Conservation (phyloP, 257 asterid genomes). For the Plantago elongata region DNA sequence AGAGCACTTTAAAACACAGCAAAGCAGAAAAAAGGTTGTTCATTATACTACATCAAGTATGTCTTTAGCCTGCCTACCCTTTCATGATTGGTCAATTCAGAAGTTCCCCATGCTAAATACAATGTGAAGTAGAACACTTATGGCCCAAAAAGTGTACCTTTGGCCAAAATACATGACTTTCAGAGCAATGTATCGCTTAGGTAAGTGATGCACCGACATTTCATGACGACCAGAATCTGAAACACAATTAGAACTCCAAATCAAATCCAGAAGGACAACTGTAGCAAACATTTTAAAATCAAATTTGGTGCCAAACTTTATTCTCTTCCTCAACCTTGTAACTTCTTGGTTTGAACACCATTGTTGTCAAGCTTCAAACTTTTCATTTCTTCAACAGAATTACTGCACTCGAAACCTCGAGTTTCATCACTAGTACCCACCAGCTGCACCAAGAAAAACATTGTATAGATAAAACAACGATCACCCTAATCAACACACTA, state of each 20-base stretch:
- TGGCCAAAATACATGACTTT: slow-evolving; percentile 88
- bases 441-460: slow-evolving; percentile 32
- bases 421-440: slow-evolving; percentile 27
- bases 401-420: slow-evolving; percentile 19
- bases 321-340: slow-evolving; percentile 34
- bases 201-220: slow-evolving; percentile 36
- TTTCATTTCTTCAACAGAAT: slow-evolving; percentile 25
- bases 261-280: slow-evolving; percentile 1
- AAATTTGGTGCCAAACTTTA: neutral
- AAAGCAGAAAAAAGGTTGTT: neutral
- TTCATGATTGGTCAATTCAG: too few species aligned
- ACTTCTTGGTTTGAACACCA: slow-evolving; percentile 25
- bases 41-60: too few species aligned
- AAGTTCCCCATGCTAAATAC: neutral
- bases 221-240: slow-evolving; percentile 25
- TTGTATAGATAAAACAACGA: slow-evolving; percentile 15
- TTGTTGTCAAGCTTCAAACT: slow-evolving; percentile 26
- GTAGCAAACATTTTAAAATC: neutral
- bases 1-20: too few species aligned
- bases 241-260: neutral
- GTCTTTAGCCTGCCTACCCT: too few species aligned
- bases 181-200: slow-evolving; percentile 70
- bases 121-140: slow-evolving; percentile 13
- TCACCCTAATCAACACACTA: slow-evolving; percentile 4
- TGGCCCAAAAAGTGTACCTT: slow-evolving; percentile 42